Percentiles rank a stretch among this genome's conserved stretches.
Conservation (phyloP, 371 early-diverging fungal species). For the Choanephora cucurbitarum region DNA sequence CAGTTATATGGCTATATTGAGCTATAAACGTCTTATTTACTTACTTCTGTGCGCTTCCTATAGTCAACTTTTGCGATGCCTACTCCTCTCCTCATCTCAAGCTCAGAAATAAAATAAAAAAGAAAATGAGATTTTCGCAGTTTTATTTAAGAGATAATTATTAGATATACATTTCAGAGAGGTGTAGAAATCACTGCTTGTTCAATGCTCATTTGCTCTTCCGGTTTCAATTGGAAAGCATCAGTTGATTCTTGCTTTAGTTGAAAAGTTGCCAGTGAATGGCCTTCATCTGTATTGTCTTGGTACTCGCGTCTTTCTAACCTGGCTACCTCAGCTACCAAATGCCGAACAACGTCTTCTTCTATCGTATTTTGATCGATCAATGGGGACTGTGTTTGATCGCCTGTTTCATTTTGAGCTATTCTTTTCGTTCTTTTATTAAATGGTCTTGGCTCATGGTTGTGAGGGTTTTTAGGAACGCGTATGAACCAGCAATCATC, state of each 20-base stretch:
- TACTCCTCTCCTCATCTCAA: conserved; percentile 44
- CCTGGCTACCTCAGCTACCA: not conserved
- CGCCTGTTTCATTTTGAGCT: not conserved
- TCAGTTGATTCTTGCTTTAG: not conserved
- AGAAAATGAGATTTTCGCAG: not conserved
- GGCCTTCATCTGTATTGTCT: too few species aligned
- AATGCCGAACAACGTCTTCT: not conserved
- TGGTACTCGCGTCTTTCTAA: not conserved
- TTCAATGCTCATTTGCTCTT: too few species aligned
- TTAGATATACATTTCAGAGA: too few species aligned
- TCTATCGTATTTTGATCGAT: not conserved
- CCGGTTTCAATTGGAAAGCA: not conserved
- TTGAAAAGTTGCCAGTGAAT: too few species aligned
- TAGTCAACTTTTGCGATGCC: conserved; percentile 32
- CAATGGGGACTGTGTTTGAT: not conserved
- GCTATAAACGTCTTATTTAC: not conserved
- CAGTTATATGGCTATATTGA: not conserved
- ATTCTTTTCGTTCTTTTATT: not conserved
- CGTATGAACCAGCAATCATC: not conserved
- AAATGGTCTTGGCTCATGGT: not conserved
- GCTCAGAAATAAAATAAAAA: not conserved
- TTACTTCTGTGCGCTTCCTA: not conserved
- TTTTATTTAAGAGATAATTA: too few species aligned
- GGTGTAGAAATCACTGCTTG: too few species aligned
- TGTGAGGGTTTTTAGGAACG: not conserved